A percentile compares a stretch with the other conserved stretches of the same genome.
These are phyloP conservation scores for Tolypocladium inflatum DNA, from an alignment of 2,329 filamentous ascomycete species.

Conservation along the genomic window DNA sequence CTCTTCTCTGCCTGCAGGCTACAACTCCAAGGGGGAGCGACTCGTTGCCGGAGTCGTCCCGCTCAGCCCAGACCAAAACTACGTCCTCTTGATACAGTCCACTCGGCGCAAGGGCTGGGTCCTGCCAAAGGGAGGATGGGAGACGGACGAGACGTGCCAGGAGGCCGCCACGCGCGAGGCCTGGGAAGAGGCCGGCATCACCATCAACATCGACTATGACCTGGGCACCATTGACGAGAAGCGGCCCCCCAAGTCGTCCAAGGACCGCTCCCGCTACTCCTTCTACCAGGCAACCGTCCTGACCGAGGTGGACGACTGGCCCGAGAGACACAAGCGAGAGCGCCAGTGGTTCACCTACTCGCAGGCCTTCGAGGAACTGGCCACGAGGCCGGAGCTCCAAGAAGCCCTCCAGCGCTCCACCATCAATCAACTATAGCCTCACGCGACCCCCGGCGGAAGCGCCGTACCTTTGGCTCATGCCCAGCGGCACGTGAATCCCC, in stretches of 20 bases:
- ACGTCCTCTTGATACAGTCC: conserved; percentile 89
- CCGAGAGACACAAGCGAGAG: conserved; percentile 84
- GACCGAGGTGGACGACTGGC: conserved; percentile 80
- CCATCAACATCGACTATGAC: conserved; percentile 74
- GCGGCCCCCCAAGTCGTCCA: conserved; percentile 64
- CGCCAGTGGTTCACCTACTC: conserved; percentile 83
- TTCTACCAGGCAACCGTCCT: conserved; percentile 86
- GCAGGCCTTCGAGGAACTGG: conserved; percentile 70
- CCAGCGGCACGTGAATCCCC: not conserved
- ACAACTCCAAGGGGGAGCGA: conserved; percentile 83
- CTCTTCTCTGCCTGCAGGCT: conserved; percentile 50
- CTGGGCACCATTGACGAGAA: conserved; percentile 81
- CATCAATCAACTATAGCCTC: conserved; percentile 36
- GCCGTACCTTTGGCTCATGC: not conserved
- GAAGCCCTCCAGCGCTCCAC: conserved; percentile 80
- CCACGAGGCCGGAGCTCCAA: conserved; percentile 73
- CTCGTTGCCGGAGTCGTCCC: conserved; percentile 93
- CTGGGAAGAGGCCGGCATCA: conserved; percentile 95
- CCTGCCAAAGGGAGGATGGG: conserved; percentile 95
- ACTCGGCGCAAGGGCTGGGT: conserved; percentile 90
- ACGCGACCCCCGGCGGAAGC: not conserved
- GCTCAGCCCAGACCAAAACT: conserved; percentile 73
- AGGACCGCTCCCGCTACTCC: conserved; percentile 57
- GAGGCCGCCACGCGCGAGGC: conserved; percentile 84
- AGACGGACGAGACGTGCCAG: conserved; percentile 81